Evolutionary conservation across 1,284 basidiomycete genomes (phyloP), one percentile per base, ranked within the genome.

Genomic region (Pseudozyma tsukubaensis): DNA sequence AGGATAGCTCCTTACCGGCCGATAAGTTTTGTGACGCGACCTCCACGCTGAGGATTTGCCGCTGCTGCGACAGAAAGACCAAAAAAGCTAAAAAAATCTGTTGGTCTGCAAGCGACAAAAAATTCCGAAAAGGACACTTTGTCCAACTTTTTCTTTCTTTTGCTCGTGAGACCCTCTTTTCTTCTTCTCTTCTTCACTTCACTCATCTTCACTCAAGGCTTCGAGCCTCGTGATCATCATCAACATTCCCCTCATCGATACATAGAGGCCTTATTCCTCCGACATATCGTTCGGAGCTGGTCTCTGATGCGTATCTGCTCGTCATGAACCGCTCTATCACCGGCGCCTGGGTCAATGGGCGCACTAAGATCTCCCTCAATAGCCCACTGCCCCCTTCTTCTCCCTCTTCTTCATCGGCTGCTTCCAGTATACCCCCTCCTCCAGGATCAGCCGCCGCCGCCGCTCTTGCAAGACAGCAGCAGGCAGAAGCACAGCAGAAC

Each of bases 251-350:
- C 21, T n/a, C 50, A 12, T 43, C 42, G 14, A 29, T 32, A 36
- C n/a, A n/a, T n/a, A n/a, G n/a, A n/a, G n/a, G n/a, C 36, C 24
- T 24, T 12, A 21, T 32, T 18, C 45, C 52, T 47, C 43, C 39
- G 37, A 21, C 34, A 12, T 39, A 35, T 44, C 29, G 37, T 43
- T 48, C 16, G 32, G 45, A 63, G 54, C 36, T 35, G 43, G 40
- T 53, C 39, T 65, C 68, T 64, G 56, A 67, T 72, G 70, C 29
- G 57, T 53, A 10, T 44, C 40, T 51, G 10, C 19, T 43, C 61
- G 59, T 32, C 42, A 83, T 83, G 81, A 83, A 83, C 45, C 72
- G 70, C 50, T 77, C 76, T 49, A 83, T 83, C 53, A 83, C 78
- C 5, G 73, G 72, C 37, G 79, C 75, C 19, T 81, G 81, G 81